Percentiles rank a stretch among this genome's conserved stretches.
Conservation (phyloP, 192 early-diverging fungal genomes). For the Coemansia aciculifera region DNA sequence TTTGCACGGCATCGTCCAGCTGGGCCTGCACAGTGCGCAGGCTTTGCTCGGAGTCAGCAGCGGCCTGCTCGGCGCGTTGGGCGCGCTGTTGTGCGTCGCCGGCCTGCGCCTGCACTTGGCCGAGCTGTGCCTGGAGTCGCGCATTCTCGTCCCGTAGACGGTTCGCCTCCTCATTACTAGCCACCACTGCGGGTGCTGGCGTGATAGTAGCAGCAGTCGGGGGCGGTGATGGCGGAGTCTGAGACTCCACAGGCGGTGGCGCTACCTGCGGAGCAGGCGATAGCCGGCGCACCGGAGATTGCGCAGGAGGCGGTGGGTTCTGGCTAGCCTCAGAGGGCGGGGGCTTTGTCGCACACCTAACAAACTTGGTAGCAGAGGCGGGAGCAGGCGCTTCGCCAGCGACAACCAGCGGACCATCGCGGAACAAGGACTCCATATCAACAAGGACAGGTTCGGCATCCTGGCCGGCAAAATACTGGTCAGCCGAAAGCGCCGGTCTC, state of each 20-base stretch:
- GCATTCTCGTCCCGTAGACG: constrained; percentile 68
- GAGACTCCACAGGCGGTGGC: not conserved
- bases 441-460: constrained; percentile 67
- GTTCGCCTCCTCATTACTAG: constrained; percentile 72
- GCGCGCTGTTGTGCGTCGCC: constrained; percentile 20
- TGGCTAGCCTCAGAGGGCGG: not conserved
- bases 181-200: constrained; percentile 9
- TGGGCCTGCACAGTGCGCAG: constrained; percentile 12
- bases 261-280: constrained; percentile 1
- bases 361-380: not conserved
- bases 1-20: constrained; percentile 18
- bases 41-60: constrained; percentile 14
- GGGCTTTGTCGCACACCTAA: constrained; percentile 1
- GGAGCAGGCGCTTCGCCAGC: constrained; percentile 15
- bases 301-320: constrained; percentile 4
- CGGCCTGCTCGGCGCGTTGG: constrained; percentile 17
- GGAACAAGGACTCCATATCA: constrained; percentile 36
- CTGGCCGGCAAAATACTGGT: constrained; percentile 91
- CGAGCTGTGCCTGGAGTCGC: constrained; percentile 47
- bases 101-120: constrained; percentile 20
- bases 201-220: constrained; percentile 8
- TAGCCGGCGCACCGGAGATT: constrained; percentile 3
- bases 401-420: constrained; percentile 34
- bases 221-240: constrained; percentile 4
- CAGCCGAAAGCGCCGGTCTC: constrained; percentile 80